These are phyloP conservation scores for Cenchrus americanus DNA, from an alignment of 176 grass and related monocot genomes.

Conservation along the genomic window DNA sequence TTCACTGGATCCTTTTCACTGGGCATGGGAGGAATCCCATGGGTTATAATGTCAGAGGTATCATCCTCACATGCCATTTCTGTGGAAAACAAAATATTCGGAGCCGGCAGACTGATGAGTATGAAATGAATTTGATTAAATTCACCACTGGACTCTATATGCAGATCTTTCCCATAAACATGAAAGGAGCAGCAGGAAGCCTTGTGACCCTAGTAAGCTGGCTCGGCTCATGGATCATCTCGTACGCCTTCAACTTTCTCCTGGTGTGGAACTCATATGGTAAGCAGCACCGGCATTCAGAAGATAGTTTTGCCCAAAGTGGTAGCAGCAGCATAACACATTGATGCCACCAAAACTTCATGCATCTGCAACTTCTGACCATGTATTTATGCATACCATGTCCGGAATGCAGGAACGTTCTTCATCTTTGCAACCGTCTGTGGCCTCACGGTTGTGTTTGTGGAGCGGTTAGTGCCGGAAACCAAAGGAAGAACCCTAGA, in stretches of 20 bases:
- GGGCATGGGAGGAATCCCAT: constrained; percentile 87
- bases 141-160: neutral
- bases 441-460: constrained; percentile 67
- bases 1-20: constrained; percentile 82
- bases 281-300: constrained; percentile 7
- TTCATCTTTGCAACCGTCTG: constrained; percentile 74
- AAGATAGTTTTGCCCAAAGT: neutral
- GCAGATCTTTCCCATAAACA: constrained; percentile 87
- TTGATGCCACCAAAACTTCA: neutral
- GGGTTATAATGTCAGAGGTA: constrained; percentile 98
- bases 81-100: neutral
- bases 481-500: constrained; percentile 87
- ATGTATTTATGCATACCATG: neutral
- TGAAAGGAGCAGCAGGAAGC: constrained; percentile 84
- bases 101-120: neutral
- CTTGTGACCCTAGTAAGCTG: constrained; percentile 86
- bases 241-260: constrained; percentile 82
- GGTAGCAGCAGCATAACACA: neutral
- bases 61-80: neutral
- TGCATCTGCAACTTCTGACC: neutral
- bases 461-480: constrained; percentile 70
- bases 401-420: constrained; percentile 63
- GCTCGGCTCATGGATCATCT: constrained; percentile 78
- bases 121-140: constrained; percentile 1
- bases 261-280: constrained; percentile 74